Percentiles rank a stretch among this genome's conserved stretches.
These are phyloP conservation scores for Cyclaneusma minus DNA, from an alignment of 2,329 filamentous ascomycete genomes.

Conservation along the genomic window DNA sequence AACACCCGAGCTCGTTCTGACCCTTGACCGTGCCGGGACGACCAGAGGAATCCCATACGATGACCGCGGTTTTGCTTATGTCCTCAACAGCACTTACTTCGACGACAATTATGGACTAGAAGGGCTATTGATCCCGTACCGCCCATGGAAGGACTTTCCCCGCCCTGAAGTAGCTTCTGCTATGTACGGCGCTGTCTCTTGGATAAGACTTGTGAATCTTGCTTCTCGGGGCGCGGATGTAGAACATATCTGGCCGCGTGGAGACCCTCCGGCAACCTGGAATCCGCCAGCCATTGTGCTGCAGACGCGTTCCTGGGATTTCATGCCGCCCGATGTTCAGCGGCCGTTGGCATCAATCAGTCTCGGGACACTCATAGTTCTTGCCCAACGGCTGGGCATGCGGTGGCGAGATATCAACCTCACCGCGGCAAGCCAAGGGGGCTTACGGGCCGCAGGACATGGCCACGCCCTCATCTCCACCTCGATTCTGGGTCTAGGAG, in stretches of 20 bases:
- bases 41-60: conserved; percentile 3
- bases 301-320: conserved; percentile 22
- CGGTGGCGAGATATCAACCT: conserved; percentile 16
- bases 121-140: conserved; percentile 2
- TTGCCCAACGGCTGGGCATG: conserved; percentile 20
- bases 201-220: conserved; percentile 9
- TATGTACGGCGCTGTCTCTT: too few species aligned
- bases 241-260: conserved; percentile 2
- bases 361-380: conserved; percentile 20
- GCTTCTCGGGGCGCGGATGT: conserved; percentile 4
- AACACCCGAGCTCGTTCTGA: conserved; percentile 7
- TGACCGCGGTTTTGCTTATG: conserved; percentile 1
- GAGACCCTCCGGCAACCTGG: conserved; percentile 2
- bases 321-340: conserved; percentile 20
- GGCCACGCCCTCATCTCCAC: conserved; percentile 21
- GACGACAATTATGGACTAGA: conserved; percentile 1
- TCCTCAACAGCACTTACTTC: conserved; percentile 2
- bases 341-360: conserved; percentile 21
- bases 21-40: too few species aligned
- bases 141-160: conserved; percentile 4
- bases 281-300: conserved; percentile 12
- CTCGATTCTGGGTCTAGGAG: conserved; percentile 13
- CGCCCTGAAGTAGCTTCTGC: conserved; percentile 7
- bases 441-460: conserved; percentile 20
- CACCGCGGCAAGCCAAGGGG: conserved; percentile 11